These are phyloP conservation scores for Cryptococcus maquisensis DNA, from an alignment of 1,284 basidiomycete species.

Conservation along the genomic window DNA sequence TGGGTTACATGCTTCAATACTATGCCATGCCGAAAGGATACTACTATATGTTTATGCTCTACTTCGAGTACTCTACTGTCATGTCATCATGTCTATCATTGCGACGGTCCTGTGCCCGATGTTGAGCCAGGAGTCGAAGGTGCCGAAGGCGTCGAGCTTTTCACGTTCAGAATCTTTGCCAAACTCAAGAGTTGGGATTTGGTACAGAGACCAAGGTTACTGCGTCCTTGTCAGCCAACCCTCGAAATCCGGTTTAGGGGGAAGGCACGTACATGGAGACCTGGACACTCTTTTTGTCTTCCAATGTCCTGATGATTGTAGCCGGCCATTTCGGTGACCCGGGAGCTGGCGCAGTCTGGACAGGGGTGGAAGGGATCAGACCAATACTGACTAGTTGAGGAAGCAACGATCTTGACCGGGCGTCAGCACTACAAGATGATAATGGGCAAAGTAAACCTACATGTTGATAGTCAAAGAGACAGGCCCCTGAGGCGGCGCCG, in stretches of 20 bases:
- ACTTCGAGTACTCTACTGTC: no score
- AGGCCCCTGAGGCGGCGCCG: slow-evolving; percentile 8
- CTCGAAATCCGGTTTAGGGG: not conserved
- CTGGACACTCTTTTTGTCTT: slow-evolving; percentile 34
- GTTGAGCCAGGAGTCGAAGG: not conserved
- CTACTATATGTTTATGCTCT: not conserved
- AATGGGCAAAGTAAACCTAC: slow-evolving; percentile 4
- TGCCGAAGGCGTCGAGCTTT: not conserved
- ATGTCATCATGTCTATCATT: not conserved
- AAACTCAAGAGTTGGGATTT: slow-evolving; percentile 30
- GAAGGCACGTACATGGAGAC: slow-evolving; percentile 31
- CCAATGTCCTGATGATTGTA: slow-evolving; percentile 25
- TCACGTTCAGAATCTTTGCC: slow-evolving; percentile 34
- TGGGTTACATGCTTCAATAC: no score
- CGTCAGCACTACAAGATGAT: not conserved
- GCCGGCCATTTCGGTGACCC: slow-evolving; percentile 11
- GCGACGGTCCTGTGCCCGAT: slow-evolving; percentile 7
- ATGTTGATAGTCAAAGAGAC: slow-evolving; percentile 14
- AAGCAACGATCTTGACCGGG: slow-evolving; percentile 8
- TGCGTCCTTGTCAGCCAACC: not conserved
- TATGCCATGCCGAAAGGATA: not conserved
- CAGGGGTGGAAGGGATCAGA: slow-evolving; percentile 18
- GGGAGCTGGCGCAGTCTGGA: slow-evolving; percentile 20
- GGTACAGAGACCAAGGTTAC: slow-evolving; percentile 22
- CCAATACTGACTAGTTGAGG: slow-evolving; percentile 19